Conservation (phyloP, 2,329 filamentous ascomycete genomes). For the Talaromyces sp. region DNA sequence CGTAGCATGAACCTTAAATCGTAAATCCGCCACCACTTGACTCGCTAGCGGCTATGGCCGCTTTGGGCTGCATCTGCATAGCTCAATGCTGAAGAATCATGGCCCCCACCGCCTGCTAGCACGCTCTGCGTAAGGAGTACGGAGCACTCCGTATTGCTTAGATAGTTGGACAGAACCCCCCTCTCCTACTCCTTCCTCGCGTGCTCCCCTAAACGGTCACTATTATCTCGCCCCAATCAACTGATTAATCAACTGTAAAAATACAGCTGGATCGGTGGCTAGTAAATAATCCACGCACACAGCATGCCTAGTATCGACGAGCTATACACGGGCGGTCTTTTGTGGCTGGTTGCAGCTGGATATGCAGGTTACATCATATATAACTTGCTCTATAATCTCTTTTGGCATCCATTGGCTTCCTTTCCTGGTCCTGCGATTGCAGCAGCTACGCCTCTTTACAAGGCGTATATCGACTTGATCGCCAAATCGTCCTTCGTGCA, state of each 20-base stretch:
- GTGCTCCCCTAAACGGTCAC: not conserved
- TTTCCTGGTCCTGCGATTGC: slow-evolving; percentile 24
- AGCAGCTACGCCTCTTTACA: slow-evolving; percentile 16
- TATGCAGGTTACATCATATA: not conserved
- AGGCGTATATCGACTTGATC: slow-evolving; percentile 23
- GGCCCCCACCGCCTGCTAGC: not conserved
- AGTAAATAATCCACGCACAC: not conserved
- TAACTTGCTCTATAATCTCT: not conserved
- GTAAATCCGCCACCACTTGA: no score
- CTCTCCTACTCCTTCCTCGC: not conserved
- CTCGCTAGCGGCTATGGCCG: no score
- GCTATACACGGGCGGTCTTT: not conserved
- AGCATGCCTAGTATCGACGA: not conserved
- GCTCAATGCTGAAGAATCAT: not conserved
- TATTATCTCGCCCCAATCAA: not conserved
- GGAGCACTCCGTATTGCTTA: no score
- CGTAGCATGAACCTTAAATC: not conserved
- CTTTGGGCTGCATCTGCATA: not conserved
- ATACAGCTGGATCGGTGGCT: not conserved
- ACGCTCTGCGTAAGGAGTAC: not conserved
- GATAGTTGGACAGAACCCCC: not conserved
- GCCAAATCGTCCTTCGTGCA: slow-evolving; percentile 10
- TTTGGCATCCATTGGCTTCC: slow-evolving; percentile 18
- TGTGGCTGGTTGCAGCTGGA: not conserved
- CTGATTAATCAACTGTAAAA: not conserved